These are phyloP conservation scores for Thelonectria discophora DNA, from an alignment of 2,329 filamentous ascomycete species.

Conservation along the genomic window DNA sequence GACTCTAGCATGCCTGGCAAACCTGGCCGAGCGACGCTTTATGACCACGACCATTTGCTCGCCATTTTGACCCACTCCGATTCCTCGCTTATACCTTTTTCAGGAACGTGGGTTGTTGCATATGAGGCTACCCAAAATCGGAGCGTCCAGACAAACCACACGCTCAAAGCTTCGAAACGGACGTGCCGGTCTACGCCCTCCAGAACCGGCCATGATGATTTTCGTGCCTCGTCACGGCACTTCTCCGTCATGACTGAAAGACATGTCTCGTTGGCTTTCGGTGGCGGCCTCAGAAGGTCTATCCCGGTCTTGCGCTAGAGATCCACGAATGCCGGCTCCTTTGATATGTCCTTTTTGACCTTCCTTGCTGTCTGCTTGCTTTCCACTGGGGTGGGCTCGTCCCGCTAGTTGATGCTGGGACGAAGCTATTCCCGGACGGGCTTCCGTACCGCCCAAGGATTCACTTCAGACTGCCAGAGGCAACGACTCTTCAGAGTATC, in stretches of 20 bases:
- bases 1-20: constrained; percentile 18
- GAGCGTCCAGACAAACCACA: constrained; percentile 8
- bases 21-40: constrained; percentile 18
- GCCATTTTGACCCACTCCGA: constrained; percentile 34
- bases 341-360: constrained; percentile 22
- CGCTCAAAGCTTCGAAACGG: constrained; percentile 18
- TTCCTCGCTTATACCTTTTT: constrained; percentile 39
- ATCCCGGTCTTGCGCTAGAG: constrained; percentile 16
- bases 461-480: constrained; percentile 19
- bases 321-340: constrained; percentile 13
- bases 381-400: constrained; percentile 24
- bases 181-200: constrained; percentile 8
- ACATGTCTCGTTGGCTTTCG: background rate
- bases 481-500: constrained; percentile 20
- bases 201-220: constrained; percentile 1
- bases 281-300: background rate
- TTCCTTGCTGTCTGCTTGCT: constrained; percentile 15
- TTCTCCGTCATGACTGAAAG: background rate
- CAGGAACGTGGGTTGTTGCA: constrained; percentile 39
- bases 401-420: constrained; percentile 34
- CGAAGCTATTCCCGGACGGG: constrained; percentile 28
- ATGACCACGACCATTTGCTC: constrained; percentile 28
- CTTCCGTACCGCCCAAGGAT: constrained; percentile 28
- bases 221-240: background rate
- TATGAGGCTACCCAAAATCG: constrained; percentile 10